Evolutionary conservation across 257 asterid genomes (phyloP).

Genomic region (Pogostemon cablin): DNA sequence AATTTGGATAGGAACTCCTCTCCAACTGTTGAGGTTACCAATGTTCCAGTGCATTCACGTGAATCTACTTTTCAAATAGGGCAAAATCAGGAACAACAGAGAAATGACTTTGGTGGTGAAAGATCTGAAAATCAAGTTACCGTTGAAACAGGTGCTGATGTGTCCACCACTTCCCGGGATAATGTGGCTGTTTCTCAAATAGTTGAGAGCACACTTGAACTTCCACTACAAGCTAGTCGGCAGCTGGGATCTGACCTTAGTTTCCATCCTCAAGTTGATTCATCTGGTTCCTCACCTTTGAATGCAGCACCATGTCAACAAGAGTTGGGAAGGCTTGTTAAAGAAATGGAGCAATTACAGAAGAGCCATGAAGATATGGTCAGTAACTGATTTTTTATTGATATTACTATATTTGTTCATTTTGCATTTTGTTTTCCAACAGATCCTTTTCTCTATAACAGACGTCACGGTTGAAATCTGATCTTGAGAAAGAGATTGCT

Average conservation of each 20-base stretch:
- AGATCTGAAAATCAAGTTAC: constrained; percentile 15
- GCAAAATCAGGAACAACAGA: constrained; percentile 26
- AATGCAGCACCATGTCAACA: constrained; percentile 38
- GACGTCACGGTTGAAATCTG: constrained; percentile 51
- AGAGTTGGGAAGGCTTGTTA: constrained; percentile 38
- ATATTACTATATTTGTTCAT: constrained; percentile 14
- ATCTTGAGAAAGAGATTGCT: constrained; percentile 63
- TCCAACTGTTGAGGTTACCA: constrained; percentile 26
- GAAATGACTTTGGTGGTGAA: constrained; percentile 17
- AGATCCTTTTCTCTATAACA: constrained; percentile 35
- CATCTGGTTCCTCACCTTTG: constrained; percentile 28
- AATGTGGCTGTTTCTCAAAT: constrained; percentile 30
- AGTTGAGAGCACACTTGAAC: constrained; percentile 19
- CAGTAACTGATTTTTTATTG: constrained; percentile 37
- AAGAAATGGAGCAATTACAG: constrained; percentile 40
- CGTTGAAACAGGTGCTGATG: not conserved
- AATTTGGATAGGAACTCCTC: not conserved
- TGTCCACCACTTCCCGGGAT: constrained; percentile 27
- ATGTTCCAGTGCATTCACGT: constrained; percentile 22
- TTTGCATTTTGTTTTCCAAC: constrained; percentile 26
- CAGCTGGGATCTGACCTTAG: constrained; percentile 34
- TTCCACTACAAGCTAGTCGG: constrained; percentile 32
- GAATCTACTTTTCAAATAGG: constrained; percentile 33
- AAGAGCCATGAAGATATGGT: constrained; percentile 49
- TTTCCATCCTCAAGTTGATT: constrained; percentile 28